Conservation (phyloP, 2,329 filamentous ascomycete species). For the Fusarium sp. region DNA sequence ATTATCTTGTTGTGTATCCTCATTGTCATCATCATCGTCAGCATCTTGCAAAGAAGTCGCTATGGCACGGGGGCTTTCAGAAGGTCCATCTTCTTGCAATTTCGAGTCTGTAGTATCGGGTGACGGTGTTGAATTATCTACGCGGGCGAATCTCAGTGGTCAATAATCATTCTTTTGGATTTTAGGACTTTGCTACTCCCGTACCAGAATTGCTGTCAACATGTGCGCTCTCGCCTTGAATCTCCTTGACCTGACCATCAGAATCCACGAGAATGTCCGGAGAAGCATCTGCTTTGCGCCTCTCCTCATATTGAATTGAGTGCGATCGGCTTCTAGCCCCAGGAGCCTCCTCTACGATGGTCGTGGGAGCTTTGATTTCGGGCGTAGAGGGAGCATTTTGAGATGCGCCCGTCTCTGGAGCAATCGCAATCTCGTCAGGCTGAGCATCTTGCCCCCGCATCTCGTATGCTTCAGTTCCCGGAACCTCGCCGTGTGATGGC, state of each 20-base stretch:
- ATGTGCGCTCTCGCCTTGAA: constrained; percentile 37
- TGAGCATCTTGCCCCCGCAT: constrained; percentile 66
- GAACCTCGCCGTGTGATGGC: constrained; percentile 67
- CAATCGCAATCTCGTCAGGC: constrained; percentile 68
- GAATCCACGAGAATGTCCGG: constrained; percentile 62
- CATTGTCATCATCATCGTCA: constrained; percentile 36
- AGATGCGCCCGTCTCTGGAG: constrained; percentile 43
- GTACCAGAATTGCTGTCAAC: constrained; percentile 41
- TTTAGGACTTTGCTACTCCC: constrained; percentile 38
- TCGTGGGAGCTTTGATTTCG: constrained; percentile 55
- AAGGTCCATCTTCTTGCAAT: constrained; percentile 44
- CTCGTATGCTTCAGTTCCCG: constrained; percentile 67
- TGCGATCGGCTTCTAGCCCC: constrained; percentile 54
- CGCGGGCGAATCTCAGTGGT: constrained; percentile 37
- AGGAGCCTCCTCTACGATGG: constrained; percentile 63
- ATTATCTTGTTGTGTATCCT: constrained; percentile 12
- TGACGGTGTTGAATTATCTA: constrained; percentile 42
- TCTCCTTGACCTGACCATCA: constrained; percentile 53
- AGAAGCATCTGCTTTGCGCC: constrained; percentile 61
- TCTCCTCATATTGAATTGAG: constrained; percentile 56
- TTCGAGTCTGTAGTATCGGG: constrained; percentile 44
- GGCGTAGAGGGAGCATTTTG: constrained; percentile 35
- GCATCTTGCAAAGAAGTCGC: constrained; percentile 31
- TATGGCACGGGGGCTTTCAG: constrained; percentile 29
- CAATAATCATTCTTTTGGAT: constrained; percentile 34